Base-by-base conservation (phyloP, 495 filamentous ascomycete species). In the Cercophora scortea region DNA sequence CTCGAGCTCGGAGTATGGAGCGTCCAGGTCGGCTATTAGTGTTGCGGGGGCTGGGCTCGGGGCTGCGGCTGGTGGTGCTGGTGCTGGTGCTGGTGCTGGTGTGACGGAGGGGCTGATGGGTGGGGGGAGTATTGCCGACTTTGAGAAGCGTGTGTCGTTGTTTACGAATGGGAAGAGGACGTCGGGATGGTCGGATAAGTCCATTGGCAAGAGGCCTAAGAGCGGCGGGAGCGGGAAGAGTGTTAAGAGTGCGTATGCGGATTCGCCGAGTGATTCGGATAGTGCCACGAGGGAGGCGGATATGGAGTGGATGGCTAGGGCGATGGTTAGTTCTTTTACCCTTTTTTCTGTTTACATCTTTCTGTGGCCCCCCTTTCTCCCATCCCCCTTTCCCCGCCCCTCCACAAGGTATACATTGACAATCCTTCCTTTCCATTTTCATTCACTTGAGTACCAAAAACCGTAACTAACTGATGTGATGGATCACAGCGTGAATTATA, bases 261-360 rank as follows among this genome's bases (percentile, higher is more conserved):
- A 54, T 1, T 13, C 32, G 41, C 11, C 42, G 17, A 45, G 42
- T 15, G 51, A 52, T 12, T 32, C 12, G 33, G 32, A 43, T 16
- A 51, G 16, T 7, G 10, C 45, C 8, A 48, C 11, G 18, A 25
- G 25, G 4, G 53, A 56, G 8, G 53, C 46, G 8, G 59, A 63
- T 32, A 13, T 57, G 51, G 58, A 57, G 36, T 65, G 63, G 63
- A 61, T 66, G 61, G 51, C 54, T 17, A 55, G 47, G 47, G 61
- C 61, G 2, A 55, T 66, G 61, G 55, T 59, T 42, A 36, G 58
- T 52, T 16, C 19, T 10, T 42, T 25, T 32, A 6, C 34, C 49
- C 9, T 16, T 13, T 5, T 8, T 42, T 42, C 17, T 35, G 11
- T 40, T 40, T 47, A 43, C n/a, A n/a, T n/a, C n/a, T n/a, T n/a